These are phyloP conservation scores for Jatropha multifida DNA, from an alignment of 441 rosid species.

Conservation along the genomic window DNA sequence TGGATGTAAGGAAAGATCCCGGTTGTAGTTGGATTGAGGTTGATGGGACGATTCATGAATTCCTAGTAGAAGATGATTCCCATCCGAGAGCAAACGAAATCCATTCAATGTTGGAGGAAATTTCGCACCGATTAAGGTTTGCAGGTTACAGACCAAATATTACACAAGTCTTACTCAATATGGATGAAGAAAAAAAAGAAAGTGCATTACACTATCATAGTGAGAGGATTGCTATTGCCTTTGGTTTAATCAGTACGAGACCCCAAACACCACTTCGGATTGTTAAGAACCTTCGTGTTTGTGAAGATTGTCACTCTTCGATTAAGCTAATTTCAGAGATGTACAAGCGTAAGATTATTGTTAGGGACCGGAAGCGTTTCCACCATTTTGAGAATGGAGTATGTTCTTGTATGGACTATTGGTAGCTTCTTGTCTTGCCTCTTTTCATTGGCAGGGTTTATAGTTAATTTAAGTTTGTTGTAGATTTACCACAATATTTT, in stretches of 20 bases:
- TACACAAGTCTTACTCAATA: conserved; percentile 52
- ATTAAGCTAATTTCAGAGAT: conserved; percentile 26
- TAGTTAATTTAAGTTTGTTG: neutral
- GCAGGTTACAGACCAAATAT: conserved; percentile 52
- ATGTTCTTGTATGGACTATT: conserved; percentile 28
- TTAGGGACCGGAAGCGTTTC: conserved; percentile 25
- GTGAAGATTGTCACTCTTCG: conserved; percentile 31
- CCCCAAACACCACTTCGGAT: conserved; percentile 32
- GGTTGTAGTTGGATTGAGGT: conserved; percentile 72
- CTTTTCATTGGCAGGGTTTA: neutral
- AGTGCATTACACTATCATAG: conserved; percentile 50
- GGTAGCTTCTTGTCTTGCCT: conserved; percentile 25
- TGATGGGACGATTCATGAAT: conserved; percentile 53
- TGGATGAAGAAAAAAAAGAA: conserved; percentile 50
- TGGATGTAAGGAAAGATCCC: conserved; percentile 63
- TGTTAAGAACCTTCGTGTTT: conserved; percentile 26
- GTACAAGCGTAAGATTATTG: conserved; percentile 16
- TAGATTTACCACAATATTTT: neutral
- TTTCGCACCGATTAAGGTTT: conserved; percentile 34
- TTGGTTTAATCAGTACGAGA: conserved; percentile 52
- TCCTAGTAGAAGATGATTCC: conserved; percentile 58
- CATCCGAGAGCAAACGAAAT: conserved; percentile 51
- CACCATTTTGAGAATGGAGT: conserved; percentile 26
- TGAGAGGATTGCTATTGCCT: conserved; percentile 63
- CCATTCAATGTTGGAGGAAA: conserved; percentile 48